phyloP scores from a whole-genome alignment of 192 early-diverging fungal genomes.

The Backusella liffmaniae region DNA sequence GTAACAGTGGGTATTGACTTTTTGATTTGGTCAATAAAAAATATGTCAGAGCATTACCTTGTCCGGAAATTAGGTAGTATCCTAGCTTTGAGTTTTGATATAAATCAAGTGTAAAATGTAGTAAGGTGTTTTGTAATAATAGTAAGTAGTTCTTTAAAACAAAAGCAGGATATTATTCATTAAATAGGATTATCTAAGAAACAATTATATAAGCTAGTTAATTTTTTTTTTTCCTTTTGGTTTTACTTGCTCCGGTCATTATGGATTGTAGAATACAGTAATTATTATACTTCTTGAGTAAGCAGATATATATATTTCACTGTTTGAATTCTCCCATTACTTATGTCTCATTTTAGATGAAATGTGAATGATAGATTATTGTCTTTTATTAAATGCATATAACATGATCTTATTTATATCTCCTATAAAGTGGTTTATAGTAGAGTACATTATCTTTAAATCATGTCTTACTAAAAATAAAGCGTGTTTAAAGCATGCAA shows the following conservation, averaged over 20 bases:
- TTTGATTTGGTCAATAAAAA: not conserved
- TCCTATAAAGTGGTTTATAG: not conserved
- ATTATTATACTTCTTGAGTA: not conserved
- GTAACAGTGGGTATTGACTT: not conserved
- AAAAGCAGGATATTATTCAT: not conserved
- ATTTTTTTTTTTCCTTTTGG: not conserved
- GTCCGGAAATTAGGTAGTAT: not conserved
- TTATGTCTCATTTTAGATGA: slow-evolving; percentile 4
- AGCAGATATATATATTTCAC: not conserved
- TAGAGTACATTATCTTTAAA: no score
- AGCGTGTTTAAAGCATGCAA: no score
- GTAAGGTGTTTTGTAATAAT: no score
- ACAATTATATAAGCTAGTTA: not conserved
- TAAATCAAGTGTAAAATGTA: no score
- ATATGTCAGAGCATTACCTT: not conserved
- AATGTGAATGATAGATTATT: not conserved
- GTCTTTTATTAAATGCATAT: not conserved
- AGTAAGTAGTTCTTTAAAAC: not conserved
- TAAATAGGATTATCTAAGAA: not conserved
- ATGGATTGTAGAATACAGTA: not conserved
- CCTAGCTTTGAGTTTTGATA: no score
- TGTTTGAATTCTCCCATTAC: not conserved
- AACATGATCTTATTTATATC: not conserved
- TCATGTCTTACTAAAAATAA: no score
- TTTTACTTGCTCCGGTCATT: not conserved